Evolutionary conservation across 176 grass and related monocot genomes (phyloP).

Genomic region (Stipa capillata): DNA sequence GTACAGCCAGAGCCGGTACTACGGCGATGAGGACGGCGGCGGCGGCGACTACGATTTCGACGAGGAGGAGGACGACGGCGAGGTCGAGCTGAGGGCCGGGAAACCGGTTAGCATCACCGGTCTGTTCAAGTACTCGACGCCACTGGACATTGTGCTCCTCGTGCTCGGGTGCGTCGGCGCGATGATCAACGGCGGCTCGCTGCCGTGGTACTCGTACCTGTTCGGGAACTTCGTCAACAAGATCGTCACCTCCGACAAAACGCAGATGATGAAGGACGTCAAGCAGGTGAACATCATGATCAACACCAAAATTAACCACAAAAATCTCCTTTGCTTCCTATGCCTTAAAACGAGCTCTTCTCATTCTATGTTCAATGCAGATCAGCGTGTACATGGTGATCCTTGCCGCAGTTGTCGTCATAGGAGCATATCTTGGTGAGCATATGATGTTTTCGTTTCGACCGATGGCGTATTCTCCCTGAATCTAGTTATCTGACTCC

Average conservation of each 20-base stretch:
- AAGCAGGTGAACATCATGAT: constrained; percentile 2
- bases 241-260: constrained; percentile 26
- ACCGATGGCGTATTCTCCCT: background rate
- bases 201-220: constrained; percentile 71
- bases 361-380: background rate
- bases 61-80: constrained; percentile 15
- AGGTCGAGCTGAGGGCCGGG: constrained; percentile 27
- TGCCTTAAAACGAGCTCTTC: too few relatives aligned
- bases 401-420: constrained; percentile 41
- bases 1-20: constrained; percentile 2
- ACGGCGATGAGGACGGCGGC: background rate
- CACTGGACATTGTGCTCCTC: constrained; percentile 42
- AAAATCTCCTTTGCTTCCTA: too few relatives aligned
- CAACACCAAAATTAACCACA: background rate
- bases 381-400: constrained; percentile 50
- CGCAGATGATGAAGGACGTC: constrained; percentile 60
- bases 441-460: background rate
- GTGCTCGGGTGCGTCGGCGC: constrained; percentile 52
- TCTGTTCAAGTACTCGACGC: constrained; percentile 55
- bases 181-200: constrained; percentile 49
- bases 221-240: constrained; percentile 72
- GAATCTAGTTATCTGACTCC: background rate
- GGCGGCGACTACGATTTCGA: background rate
- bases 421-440: constrained; percentile 53
- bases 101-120: constrained; percentile 38